A percentile compares a stretch with the other conserved stretches of the same genome.
phyloP scores from a whole-genome alignment of 2,329 filamentous ascomycete genomes.

The Cyphellophora europaea region DNA sequence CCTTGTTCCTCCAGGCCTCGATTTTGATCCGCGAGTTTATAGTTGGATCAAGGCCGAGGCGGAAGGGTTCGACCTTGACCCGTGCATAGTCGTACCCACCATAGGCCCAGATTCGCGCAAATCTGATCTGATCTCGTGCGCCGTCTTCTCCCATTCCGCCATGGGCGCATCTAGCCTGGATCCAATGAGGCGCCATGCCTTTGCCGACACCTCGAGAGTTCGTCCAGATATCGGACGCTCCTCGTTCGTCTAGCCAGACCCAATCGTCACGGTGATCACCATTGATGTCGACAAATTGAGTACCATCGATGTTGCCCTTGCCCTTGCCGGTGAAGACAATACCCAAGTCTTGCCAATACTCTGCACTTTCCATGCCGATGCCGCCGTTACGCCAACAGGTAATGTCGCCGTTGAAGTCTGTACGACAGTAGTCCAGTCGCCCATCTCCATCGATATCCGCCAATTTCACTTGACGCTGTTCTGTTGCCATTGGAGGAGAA shows the following conservation, averaged over 20 bases:
- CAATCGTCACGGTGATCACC: background rate
- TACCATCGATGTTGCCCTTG: background rate
- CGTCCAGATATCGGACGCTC: background rate
- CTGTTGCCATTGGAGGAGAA: too few relatives aligned
- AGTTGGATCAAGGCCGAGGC: too few relatives aligned
- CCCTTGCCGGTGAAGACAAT: background rate
- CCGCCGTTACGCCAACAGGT: background rate
- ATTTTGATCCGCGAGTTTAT: background rate
- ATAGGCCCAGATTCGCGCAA: background rate
- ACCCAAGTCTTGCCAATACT: background rate
- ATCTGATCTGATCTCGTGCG: background rate
- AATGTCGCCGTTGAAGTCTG: background rate
- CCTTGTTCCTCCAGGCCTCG: background rate
- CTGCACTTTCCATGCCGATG: background rate
- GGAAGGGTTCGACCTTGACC: too few relatives aligned
- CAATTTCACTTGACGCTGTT: background rate
- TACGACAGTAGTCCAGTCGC: background rate
- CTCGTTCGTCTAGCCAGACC: background rate
- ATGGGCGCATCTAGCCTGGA: background rate
- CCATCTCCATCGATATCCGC: conserved; percentile 1
- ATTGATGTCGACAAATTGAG: background rate
- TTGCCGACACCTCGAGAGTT: background rate
- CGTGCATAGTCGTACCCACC: too few relatives aligned
- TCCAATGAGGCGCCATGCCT: background rate
- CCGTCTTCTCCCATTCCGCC: background rate